Evolutionary conservation across 2,329 filamentous ascomycete species (phyloP).

Genomic region (Aspergillus tubingensis): DNA sequence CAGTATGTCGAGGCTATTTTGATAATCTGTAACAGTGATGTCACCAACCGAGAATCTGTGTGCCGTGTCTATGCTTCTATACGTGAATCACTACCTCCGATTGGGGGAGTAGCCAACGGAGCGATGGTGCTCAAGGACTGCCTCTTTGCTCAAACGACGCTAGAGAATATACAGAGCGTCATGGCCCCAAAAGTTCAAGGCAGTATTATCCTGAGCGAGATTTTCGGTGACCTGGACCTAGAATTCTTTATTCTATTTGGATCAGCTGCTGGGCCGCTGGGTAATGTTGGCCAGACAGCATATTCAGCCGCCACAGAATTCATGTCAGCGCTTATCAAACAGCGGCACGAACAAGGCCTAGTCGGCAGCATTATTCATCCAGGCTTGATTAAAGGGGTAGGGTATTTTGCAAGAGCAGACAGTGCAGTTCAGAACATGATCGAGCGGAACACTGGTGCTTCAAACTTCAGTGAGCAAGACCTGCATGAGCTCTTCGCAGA

Average conservation of each 20-base stretch:
- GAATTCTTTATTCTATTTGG: slow-evolving; percentile 5
- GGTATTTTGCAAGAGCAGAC: neutral
- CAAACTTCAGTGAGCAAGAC: slow-evolving; percentile 30
- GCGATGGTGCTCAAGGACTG: slow-evolving; percentile 6
- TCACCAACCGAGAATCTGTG: slow-evolving; percentile 1
- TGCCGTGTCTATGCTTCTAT: neutral
- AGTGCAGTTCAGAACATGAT: neutral
- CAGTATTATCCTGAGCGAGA: neutral
- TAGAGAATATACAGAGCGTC: neutral
- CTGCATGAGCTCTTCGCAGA: slow-evolving; percentile 36
- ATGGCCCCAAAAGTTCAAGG: slow-evolving; percentile 2
- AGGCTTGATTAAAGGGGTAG: neutral
- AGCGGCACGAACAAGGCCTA: neutral
- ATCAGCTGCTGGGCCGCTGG: slow-evolving; percentile 6
- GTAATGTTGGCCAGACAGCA: slow-evolving; percentile 5
- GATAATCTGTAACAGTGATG: neutral
- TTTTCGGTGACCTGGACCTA: neutral
- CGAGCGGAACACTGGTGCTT: neutral
- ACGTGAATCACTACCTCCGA: neutral
- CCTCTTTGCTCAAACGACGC: neutral
- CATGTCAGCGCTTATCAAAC: slow-evolving; percentile 7
- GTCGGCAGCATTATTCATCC: slow-evolving; percentile 2
- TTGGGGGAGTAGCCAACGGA: slow-evolving; percentile 1
- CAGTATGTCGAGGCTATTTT: neutral
- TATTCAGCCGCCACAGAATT: slow-evolving; percentile 4